Base-by-base conservation (phyloP, 306 rosid genomes). In the Cyamopsis tetragonoloba region DNA sequence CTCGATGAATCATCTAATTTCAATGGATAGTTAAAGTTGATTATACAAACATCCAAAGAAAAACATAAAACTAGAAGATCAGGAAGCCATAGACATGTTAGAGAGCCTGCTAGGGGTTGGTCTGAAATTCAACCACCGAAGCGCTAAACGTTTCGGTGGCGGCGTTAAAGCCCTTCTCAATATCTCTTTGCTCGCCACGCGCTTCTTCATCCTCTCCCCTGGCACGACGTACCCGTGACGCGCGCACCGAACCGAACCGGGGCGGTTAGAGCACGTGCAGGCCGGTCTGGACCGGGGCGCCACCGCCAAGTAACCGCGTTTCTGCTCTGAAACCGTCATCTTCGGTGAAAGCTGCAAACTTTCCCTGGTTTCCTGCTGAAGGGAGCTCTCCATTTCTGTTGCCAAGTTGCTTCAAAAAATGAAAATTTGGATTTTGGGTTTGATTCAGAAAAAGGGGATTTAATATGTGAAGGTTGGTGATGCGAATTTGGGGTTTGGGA, bases 91-190 rank as follows among this genome's bases (percentile, higher is more conserved):
- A 10, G 96, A 86, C 98, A 92, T 92, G 70, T 62, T 85, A 39
- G 96, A 89, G 22, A 92, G 96, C 34, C 97, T 83, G 70, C 98
- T 92, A 0, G 96, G 98, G 22, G 87, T 84, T 8, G 98, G 91
- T 47, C 83, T 83, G 70, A 89, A 92, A 82, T 89, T 89, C 80
- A 75, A 74, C 88, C 96, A 93, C 62, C 98, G 80, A 57, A 89
- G 88, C 20, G 70, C 79, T 4, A 85, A 74, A 31, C 82, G 77
- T 30, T 84, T 81, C 2, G 71, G 81, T 0, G 91, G 88, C 10
- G 89, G 95, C 3, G 78, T 71, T 20, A 93, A 63, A 1, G 98
- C 98, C 54, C 96, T 93, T 82, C 87, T 81, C 66, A 89, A 22
- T 0, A 87, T 76, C 82, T 84, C 91, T 77, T 85, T 85, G 19